A percentile compares a stretch with the other conserved stretches of the same genome.
Conservation (phyloP, 495 filamentous ascomycete species). For the Tuber indicum region DNA sequence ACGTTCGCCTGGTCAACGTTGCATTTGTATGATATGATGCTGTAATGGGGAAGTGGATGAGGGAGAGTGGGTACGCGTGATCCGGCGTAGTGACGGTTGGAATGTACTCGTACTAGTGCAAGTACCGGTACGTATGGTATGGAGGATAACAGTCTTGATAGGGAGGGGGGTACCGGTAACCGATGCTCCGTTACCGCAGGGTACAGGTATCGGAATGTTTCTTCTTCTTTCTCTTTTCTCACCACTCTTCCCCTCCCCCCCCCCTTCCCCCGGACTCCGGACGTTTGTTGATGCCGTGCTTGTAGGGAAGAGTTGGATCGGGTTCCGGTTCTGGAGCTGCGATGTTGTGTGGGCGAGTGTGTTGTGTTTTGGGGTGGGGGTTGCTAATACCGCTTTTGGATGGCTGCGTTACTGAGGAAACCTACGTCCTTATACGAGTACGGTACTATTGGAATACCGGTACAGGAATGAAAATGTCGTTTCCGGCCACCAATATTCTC, state of each 20-base stretch:
- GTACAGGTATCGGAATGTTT: too few relatives aligned
- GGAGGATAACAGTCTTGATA: too few relatives aligned
- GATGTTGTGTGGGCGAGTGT: not conserved
- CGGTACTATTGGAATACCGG: too few relatives aligned
- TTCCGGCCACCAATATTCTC: not conserved
- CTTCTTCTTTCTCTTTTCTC: not conserved
- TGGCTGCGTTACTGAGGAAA: slow-evolving; percentile 1
- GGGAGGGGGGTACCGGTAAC: not conserved
- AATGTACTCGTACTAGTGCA: too few relatives aligned
- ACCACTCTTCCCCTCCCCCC: too few relatives aligned
- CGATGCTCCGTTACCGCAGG: too few relatives aligned
- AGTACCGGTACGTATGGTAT: not conserved
- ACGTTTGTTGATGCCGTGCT: not conserved
- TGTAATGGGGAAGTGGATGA: too few relatives aligned
- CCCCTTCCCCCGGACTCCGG: not conserved
- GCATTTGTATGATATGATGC: not conserved
- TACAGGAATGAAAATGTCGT: not conserved
- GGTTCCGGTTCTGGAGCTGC: not conserved
- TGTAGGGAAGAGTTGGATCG: not conserved
- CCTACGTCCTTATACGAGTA: not conserved
- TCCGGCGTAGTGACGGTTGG: not conserved
- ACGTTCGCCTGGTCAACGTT: not conserved
- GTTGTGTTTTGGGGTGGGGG: not conserved
- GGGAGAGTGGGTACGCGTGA: not conserved
- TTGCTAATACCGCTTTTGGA: not conserved